phyloP scores from a whole-genome alignment of 2,329 filamentous ascomycete genomes.

The Exophiala bonariae region DNA sequence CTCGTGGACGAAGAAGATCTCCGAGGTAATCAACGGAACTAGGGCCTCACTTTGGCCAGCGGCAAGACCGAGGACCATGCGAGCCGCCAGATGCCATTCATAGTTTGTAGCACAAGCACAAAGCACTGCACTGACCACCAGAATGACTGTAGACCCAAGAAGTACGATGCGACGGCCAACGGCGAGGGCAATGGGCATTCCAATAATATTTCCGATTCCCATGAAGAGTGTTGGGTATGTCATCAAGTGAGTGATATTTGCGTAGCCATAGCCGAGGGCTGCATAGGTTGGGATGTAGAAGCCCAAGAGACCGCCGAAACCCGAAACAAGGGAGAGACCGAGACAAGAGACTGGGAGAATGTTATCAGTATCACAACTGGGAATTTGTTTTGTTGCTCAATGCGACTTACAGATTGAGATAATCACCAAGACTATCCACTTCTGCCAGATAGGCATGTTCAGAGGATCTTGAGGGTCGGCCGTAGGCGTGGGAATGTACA shows the following conservation, averaged over 20 bases:
- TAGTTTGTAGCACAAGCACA: slow-evolving; percentile 33
- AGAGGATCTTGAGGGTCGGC: slow-evolving; percentile 36
- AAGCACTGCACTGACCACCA: slow-evolving; percentile 32
- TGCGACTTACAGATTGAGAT: background rate
- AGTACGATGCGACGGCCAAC: slow-evolving; percentile 38
- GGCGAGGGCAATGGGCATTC: slow-evolving; percentile 33
- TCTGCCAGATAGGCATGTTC: slow-evolving; percentile 32
- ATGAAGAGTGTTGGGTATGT: slow-evolving; percentile 35
- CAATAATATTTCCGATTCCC: slow-evolving; percentile 25
- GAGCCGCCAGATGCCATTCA: slow-evolving; percentile 39
- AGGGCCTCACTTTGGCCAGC: slow-evolving; percentile 46
- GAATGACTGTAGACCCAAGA: slow-evolving; percentile 31
- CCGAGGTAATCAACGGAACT: slow-evolving; percentile 43
- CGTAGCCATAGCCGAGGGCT: slow-evolving; percentile 37
- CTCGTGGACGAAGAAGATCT: slow-evolving; percentile 49
- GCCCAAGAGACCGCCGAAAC: slow-evolving; percentile 42
- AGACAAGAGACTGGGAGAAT: slow-evolving; percentile 40
- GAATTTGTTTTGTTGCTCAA: background rate
- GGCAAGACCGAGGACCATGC: slow-evolving; percentile 41
- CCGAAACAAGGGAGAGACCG: slow-evolving; percentile 41
- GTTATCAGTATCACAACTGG: no score
- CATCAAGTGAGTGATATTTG: slow-evolving; percentile 42
- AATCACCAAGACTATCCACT: slow-evolving; percentile 29
- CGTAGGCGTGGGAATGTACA: slow-evolving; percentile 38
- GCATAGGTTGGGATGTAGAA: slow-evolving; percentile 44